A percentile compares a stretch with the other conserved stretches of the same genome.
Conservation (phyloP, 106 monocot species). For the Dendrobium catenatum region DNA sequence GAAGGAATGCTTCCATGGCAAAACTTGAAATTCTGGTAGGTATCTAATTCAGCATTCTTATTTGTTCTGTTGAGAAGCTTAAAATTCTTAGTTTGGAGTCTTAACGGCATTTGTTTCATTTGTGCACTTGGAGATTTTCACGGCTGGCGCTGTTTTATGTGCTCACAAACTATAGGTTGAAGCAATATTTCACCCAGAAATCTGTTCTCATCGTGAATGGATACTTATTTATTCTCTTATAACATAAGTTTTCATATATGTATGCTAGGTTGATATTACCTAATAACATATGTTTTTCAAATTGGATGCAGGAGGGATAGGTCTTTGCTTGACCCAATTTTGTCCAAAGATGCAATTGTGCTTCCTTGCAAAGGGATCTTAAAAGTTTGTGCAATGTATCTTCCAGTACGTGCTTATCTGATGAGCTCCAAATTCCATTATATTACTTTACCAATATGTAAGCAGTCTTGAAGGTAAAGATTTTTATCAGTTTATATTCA, state of each 20-base stretch:
- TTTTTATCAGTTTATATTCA: slow-evolving; percentile 1
- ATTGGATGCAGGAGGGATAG: slow-evolving; percentile 66
- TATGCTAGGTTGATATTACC: background rate
- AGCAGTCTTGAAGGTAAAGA: background rate
- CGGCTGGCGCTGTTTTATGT: background rate
- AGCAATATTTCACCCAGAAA: background rate
- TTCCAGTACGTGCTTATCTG: slow-evolving; percentile 64
- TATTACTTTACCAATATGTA: background rate
- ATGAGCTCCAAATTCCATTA: background rate
- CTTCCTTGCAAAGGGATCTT: slow-evolving; percentile 84
- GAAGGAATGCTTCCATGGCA: slow-evolving; percentile 95
- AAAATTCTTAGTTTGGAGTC: too few species aligned
- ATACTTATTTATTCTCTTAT: background rate
- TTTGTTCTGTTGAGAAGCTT: background rate
- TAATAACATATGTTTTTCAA: background rate
- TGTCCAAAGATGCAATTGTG: slow-evolving; percentile 63
- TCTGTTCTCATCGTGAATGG: background rate
- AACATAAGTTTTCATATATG: background rate
- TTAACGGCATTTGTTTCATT: background rate
- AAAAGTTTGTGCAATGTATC: slow-evolving; percentile 75
- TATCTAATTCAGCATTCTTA: background rate
- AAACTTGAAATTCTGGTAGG: slow-evolving; percentile 86
- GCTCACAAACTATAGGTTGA: background rate
- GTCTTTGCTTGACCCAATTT: slow-evolving; percentile 53
- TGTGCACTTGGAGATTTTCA: background rate